phyloP scores from a whole-genome alignment of 208 protist species.

The Trichomonas gallinae region DNA sequence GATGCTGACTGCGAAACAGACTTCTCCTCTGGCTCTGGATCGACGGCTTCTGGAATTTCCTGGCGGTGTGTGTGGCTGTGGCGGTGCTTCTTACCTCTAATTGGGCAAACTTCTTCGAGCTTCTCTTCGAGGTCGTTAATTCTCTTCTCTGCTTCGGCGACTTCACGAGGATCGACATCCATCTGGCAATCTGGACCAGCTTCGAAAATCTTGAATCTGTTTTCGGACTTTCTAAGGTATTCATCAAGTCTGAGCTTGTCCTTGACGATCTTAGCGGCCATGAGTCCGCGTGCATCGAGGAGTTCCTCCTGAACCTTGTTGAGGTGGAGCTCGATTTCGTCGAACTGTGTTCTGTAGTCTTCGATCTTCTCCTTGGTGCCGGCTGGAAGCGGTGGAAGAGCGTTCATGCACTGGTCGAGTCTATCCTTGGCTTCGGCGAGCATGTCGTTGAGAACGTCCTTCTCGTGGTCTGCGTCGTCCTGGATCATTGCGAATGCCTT shows the following conservation, averaged over 20 bases:
- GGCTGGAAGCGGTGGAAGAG: background rate
- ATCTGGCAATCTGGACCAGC: background rate
- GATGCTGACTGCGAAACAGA: background rate
- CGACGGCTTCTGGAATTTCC: too few relatives aligned
- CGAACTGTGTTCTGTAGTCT: background rate
- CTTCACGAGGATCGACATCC: background rate
- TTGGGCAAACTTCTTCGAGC: background rate
- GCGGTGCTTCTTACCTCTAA: background rate
- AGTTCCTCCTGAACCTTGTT: background rate
- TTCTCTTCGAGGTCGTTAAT: constrained; percentile 1
- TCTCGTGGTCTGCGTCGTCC: background rate
- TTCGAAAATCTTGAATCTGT: background rate
- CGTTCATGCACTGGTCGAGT: background rate
- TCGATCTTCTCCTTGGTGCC: background rate
- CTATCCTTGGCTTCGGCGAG: background rate
- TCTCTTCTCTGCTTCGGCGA: background rate
- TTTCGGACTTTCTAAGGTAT: background rate
- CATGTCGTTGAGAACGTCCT: background rate
- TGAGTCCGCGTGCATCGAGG: background rate
- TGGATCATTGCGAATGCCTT: background rate
- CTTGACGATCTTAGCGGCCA: background rate
- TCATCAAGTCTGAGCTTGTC: background rate
- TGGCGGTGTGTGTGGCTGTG: too few relatives aligned
- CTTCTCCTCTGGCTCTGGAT: background rate
- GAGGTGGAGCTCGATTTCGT: background rate